These are phyloP conservation scores for Hemisphaericaspora subhashii DNA, from an alignment of 1,139 yeast genomes.

Conservation along the genomic window DNA sequence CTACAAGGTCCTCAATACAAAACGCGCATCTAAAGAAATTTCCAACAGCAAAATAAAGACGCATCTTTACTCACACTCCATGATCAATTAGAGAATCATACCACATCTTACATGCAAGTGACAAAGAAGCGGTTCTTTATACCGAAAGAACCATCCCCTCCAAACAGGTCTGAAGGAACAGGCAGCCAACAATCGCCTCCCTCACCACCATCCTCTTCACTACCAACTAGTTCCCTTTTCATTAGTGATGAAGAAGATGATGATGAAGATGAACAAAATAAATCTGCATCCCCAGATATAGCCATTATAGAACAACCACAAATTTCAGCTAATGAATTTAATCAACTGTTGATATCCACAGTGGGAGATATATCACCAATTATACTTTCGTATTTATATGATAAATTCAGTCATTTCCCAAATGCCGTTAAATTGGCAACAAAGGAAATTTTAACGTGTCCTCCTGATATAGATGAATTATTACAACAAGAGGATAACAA, in stretches of 20 bases:
- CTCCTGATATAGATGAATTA: conserved; percentile 14
- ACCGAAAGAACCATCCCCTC: conserved; percentile 7
- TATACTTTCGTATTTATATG: conserved; percentile 20
- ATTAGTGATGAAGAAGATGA: conserved; percentile 20
- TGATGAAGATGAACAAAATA: conserved; percentile 10
- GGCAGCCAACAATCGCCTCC: too few relatives aligned
- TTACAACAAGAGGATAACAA: conserved; percentile 1
- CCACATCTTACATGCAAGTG: conserved; percentile 8
- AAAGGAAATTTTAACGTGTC: conserved; percentile 26
- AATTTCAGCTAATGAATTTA: conserved; percentile 18
- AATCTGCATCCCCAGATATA: neutral
- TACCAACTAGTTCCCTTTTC: conserved; percentile 11
- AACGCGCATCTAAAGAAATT: neutral
- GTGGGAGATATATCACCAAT: conserved; percentile 24
- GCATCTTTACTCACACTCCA: neutral
- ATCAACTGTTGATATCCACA: conserved; percentile 18
- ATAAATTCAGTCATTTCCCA: conserved; percentile 22
- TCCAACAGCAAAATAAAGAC: too few relatives aligned
- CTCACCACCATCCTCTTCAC: neutral
- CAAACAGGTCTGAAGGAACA: too few relatives aligned
- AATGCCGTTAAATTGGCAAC: conserved; percentile 30
- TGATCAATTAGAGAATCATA: neutral
- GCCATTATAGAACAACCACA: neutral
- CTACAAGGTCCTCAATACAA: too few relatives aligned
- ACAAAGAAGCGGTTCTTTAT: conserved; percentile 14